Percentiles rank a stretch among this genome's conserved stretches.
phyloP scores from a whole-genome alignment of 306 rosid species.

The Pterocarpus santalinus region DNA sequence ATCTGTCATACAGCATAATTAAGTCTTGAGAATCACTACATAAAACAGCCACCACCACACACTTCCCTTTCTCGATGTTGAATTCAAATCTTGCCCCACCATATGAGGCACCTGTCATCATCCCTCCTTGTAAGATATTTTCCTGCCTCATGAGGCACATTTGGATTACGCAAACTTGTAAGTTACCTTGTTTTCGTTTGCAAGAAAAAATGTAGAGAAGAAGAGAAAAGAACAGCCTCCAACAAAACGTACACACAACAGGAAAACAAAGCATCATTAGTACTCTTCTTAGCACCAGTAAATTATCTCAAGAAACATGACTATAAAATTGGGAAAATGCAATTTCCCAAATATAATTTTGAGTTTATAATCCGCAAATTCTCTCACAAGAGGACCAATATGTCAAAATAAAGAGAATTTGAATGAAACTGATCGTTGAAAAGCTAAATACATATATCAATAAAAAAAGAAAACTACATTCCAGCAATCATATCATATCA shows the following conservation, averaged over 20 bases:
- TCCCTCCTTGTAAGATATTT: too few relatives aligned
- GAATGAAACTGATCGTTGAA: background rate
- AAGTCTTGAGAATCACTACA: too few relatives aligned
- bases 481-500: background rate
- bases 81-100: too few relatives aligned
- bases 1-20: too few relatives aligned
- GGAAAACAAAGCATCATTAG: background rate
- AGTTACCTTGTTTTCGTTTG: too few relatives aligned
- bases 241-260: too few relatives aligned
- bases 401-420: background rate
- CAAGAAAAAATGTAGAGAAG: background rate
- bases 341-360: background rate
- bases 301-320: background rate
- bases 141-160: too few relatives aligned
- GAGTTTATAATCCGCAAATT: background rate
- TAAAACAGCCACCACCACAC: too few relatives aligned
- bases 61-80: too few relatives aligned
- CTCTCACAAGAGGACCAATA: background rate
- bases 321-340: background rate
- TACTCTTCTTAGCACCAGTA: background rate
- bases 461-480: background rate
- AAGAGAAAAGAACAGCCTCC: background rate
- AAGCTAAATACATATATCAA: background rate
- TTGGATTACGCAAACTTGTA: too few relatives aligned
- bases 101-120: too few relatives aligned